Percentiles rank a stretch among this genome's conserved stretches.
These are phyloP conservation scores for Paraphoma chrysanthemicola DNA, from an alignment of 2,329 filamentous ascomycete genomes.

Conservation along the genomic window DNA sequence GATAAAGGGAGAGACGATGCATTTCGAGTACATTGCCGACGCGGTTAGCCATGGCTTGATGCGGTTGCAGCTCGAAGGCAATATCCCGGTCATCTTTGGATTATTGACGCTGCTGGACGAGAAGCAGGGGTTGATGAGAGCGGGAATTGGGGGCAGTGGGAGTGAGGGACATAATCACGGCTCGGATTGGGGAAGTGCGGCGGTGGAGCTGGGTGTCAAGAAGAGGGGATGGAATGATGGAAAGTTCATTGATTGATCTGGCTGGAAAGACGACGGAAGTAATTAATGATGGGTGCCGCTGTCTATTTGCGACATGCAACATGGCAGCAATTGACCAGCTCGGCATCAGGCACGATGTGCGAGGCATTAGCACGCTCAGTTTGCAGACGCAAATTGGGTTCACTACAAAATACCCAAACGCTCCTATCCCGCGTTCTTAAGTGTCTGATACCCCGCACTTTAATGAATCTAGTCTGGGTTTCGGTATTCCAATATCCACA, in stretches of 20 bases:
- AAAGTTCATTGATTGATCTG: constrained; percentile 56
- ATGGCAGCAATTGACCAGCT: too few species aligned
- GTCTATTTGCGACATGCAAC: too few species aligned
- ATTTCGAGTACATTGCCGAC: constrained; percentile 98
- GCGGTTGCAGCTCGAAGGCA: constrained; percentile 88
- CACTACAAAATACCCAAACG: too few species aligned
- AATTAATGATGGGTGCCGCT: too few species aligned
- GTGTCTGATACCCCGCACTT: too few species aligned
- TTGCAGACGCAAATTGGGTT: too few species aligned
- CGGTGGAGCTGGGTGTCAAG: constrained; percentile 93
- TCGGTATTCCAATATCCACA: too few species aligned
- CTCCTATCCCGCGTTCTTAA: too few species aligned
- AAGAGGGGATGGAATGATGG: constrained; percentile 82
- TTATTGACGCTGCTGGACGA: constrained; percentile 88
- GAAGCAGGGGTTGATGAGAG: constrained; percentile 84
- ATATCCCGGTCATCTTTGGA: constrained; percentile 90
- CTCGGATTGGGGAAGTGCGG: constrained; percentile 92
- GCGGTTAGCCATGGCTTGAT: constrained; percentile 90
- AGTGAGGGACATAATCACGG: constrained; percentile 84
- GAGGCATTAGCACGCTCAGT: too few species aligned
- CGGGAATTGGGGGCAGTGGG: constrained; percentile 67
- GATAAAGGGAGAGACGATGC: constrained; percentile 99
- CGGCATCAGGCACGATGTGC: too few species aligned
- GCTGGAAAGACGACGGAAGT: too few species aligned
- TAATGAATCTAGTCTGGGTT: too few species aligned